Conservation (phyloP, 1,284 basidiomycete species). For the Taiwanofungus camphoratus region DNA sequence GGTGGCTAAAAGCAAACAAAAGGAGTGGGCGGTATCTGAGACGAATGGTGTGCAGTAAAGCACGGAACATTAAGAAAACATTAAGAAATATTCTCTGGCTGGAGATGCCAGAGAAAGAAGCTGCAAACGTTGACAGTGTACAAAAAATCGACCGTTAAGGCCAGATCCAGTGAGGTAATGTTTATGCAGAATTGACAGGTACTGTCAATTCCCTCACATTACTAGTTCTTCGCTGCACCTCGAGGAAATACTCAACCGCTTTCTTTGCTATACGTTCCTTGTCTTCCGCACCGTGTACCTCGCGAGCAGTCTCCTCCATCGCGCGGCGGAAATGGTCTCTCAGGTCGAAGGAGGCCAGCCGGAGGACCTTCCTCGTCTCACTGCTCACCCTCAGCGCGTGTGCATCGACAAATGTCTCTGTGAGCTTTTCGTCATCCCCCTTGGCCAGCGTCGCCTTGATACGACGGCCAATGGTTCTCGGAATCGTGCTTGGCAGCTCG, state of each 20-base stretch:
- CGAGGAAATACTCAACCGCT: slow-evolving; percentile 72
- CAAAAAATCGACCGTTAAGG: too few species aligned
- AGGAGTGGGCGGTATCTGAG: too few species aligned
- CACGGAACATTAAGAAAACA: too few species aligned
- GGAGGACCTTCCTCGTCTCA: slow-evolving; percentile 92
- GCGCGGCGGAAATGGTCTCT: slow-evolving; percentile 79
- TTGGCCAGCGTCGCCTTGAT: slow-evolving; percentile 54
- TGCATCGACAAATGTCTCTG: slow-evolving; percentile 59
- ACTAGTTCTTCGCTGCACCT: slow-evolving; percentile 52
- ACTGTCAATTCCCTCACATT: slow-evolving; percentile 42
- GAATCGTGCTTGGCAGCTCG: slow-evolving; percentile 88
- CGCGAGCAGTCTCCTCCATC: slow-evolving; percentile 72
- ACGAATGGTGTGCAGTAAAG: too few species aligned
- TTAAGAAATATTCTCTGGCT: too few species aligned
- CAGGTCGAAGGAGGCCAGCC: slow-evolving; percentile 90
- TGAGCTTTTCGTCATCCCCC: slow-evolving; percentile 38
- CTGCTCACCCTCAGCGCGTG: slow-evolving; percentile 72
- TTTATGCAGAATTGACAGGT: slow-evolving; percentile 19
- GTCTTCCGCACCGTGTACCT: slow-evolving; percentile 78
- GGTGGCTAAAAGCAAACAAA: too few species aligned
- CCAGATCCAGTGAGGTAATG: not conserved
- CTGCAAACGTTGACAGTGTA: too few species aligned
- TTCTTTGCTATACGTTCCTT: slow-evolving; percentile 60
- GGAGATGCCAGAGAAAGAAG: too few species aligned
- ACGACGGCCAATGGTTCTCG: slow-evolving; percentile 84